A percentile compares a stretch with the other conserved stretches of the same genome.
Evolutionary conservation across 2,329 filamentous ascomycete species (phyloP).

Genomic region (Penicillium hesseltinei): DNA sequence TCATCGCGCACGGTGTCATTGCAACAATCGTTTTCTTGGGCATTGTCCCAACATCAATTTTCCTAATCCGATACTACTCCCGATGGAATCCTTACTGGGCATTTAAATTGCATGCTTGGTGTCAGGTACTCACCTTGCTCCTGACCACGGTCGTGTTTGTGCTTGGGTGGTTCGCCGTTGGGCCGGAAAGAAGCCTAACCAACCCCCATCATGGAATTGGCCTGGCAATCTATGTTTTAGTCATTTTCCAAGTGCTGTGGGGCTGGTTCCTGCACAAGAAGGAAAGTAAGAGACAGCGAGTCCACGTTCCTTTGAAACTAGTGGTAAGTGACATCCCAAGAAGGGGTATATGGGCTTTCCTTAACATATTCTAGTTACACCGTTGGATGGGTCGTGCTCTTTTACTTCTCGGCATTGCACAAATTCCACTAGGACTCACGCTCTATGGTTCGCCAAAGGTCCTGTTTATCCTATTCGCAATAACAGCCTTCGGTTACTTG

Average conservation of each 20-base stretch:
- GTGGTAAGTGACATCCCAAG: conserved; percentile 44
- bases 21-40: conserved; percentile 61
- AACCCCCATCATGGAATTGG: conserved; percentile 69
- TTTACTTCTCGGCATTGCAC: conserved; percentile 77
- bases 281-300: conserved; percentile 53
- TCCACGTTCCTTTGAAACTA: conserved; percentile 57
- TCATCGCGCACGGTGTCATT: conserved; percentile 60
- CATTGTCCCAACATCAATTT: conserved; percentile 59
- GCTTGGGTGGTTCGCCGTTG: conserved; percentile 63
- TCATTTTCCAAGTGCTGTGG: conserved; percentile 59
- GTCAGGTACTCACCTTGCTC: conserved; percentile 60
- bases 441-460: conserved; percentile 86
- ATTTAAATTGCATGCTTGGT: conserved; percentile 61
- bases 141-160: conserved; percentile 62
- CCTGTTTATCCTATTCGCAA: conserved; percentile 79
- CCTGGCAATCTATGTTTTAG: conserved; percentile 60
- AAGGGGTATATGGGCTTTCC: neutral
- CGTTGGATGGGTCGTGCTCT: conserved; percentile 81
- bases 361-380: conserved; percentile 65
- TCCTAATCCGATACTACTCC: conserved; percentile 61
- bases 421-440: conserved; percentile 84
- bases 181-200: conserved; percentile 57
- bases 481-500: conserved; percentile 73
- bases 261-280: conserved; percentile 57
- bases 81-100: conserved; percentile 54